These are phyloP conservation scores for Willaertia magna DNA, from an alignment of 208 protist species.

Conservation along the genomic window DNA sequence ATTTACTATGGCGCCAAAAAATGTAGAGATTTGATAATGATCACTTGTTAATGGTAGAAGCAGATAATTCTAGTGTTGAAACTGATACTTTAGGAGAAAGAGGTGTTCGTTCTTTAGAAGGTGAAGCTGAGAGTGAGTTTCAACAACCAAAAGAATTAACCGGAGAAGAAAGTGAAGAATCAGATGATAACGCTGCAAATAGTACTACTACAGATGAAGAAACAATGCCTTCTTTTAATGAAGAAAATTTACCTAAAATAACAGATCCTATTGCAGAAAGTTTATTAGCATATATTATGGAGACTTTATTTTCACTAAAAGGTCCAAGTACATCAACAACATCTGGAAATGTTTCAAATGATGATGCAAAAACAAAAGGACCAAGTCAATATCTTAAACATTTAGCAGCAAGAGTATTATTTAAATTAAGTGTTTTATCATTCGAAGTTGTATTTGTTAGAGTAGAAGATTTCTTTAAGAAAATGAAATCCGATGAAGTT, in stretches of 20 bases:
- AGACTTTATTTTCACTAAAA: neutral
- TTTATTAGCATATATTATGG: neutral
- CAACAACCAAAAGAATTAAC: too few relatives aligned
- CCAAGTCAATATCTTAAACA: neutral
- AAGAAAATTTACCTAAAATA: neutral
- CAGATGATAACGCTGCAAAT: neutral
- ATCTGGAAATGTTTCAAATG: neutral
- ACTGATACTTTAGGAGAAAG: neutral
- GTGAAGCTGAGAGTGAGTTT: neutral
- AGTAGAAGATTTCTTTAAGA: neutral
- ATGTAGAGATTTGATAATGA: conserved; percentile 4
- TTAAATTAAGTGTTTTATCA: neutral
- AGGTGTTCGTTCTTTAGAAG: neutral
- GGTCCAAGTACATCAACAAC: too few relatives aligned
- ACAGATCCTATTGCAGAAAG: neutral
- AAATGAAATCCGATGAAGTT: neutral
- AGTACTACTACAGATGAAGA: neutral
- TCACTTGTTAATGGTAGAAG: neutral
- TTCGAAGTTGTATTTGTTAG: neutral
- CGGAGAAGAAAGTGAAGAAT: too few relatives aligned
- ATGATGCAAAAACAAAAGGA: neutral
- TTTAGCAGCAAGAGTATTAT: neutral
- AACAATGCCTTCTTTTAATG: neutral
- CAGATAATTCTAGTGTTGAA: neutral
- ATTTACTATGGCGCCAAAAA: too few relatives aligned